These are phyloP conservation scores for Magnaporthiopsis rhizophila DNA, from an alignment of 2,329 filamentous ascomycete species.

Conservation along the genomic window DNA sequence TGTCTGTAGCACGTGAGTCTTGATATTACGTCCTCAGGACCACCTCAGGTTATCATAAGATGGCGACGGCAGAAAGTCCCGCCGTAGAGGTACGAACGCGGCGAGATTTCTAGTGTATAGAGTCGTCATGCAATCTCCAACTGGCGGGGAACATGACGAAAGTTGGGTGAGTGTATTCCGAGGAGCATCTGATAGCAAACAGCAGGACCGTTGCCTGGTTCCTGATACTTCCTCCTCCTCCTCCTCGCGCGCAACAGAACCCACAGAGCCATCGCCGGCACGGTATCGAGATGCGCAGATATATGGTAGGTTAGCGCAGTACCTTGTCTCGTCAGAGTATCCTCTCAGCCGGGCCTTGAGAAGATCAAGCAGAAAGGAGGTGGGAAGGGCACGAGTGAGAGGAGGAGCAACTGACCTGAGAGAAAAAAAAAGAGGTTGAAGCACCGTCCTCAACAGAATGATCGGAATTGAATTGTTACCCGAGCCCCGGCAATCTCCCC, in stretches of 20 bases:
- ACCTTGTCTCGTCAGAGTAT: neutral
- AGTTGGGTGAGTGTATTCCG: neutral
- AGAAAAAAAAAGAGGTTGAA: constrained; percentile 14
- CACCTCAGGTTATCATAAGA: too few relatives aligned
- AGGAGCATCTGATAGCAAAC: neutral
- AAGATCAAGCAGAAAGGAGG: too few relatives aligned
- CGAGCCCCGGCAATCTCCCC: neutral
- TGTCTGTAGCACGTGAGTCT: neutral
- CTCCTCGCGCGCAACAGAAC: neutral
- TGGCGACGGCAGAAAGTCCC: too few relatives aligned
- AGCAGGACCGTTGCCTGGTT: neutral
- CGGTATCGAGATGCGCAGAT: neutral
- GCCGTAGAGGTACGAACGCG: too few relatives aligned
- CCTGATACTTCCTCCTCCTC: neutral
- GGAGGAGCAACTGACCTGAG: constrained; percentile 12
- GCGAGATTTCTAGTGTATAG: neutral
- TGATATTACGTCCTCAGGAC: too few relatives aligned
- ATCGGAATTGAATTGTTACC: constrained; percentile 12
- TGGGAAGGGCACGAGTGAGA: neutral
- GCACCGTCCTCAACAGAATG: constrained; percentile 17
- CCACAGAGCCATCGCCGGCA: neutral
- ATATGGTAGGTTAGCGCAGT: neutral
- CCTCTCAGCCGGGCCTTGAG: too few relatives aligned
- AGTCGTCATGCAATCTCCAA: neutral
- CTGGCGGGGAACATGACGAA: neutral